Conservation (phyloP, 257 asterid species). For the Anisodus acutangulus region DNA sequence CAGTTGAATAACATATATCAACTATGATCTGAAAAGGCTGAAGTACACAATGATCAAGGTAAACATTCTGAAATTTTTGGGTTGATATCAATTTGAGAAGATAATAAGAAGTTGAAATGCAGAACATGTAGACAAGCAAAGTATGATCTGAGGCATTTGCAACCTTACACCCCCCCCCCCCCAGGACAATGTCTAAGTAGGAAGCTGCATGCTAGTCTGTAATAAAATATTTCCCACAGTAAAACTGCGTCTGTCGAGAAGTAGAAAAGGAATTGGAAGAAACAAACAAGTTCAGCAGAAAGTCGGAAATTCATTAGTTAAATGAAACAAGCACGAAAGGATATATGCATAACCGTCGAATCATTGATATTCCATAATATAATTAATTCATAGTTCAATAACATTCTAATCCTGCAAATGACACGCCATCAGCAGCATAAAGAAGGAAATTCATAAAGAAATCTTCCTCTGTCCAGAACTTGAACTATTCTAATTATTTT, state of each 20-base stretch:
- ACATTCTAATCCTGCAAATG: too few species aligned
- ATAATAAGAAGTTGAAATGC: neutral
- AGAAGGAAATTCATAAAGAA: too few species aligned
- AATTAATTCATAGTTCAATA: too few species aligned
- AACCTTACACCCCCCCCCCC: neutral
- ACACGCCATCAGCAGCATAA: too few species aligned
- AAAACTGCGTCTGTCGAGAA: too few species aligned
- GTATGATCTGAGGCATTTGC: neutral
- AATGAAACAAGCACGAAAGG: too few species aligned
- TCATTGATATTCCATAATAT: too few species aligned
- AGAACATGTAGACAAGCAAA: neutral
- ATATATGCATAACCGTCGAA: too few species aligned
- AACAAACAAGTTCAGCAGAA: too few species aligned
- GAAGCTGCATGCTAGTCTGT: neutral
- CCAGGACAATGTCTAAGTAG: neutral
- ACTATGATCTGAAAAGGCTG: neutral
- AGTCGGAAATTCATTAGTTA: too few species aligned
- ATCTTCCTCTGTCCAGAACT: too few species aligned
- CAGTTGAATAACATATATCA: slow-evolving; percentile 20
- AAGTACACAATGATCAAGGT: slow-evolving; percentile 1
- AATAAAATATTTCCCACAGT: neutral
- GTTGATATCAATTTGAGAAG: neutral
- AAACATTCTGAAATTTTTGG: neutral
- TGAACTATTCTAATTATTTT: neutral
- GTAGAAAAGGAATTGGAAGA: too few species aligned